These are phyloP conservation scores for Choricystis sp. DNA, from an alignment of 139 green algal genomes.

Conservation along the genomic window DNA sequence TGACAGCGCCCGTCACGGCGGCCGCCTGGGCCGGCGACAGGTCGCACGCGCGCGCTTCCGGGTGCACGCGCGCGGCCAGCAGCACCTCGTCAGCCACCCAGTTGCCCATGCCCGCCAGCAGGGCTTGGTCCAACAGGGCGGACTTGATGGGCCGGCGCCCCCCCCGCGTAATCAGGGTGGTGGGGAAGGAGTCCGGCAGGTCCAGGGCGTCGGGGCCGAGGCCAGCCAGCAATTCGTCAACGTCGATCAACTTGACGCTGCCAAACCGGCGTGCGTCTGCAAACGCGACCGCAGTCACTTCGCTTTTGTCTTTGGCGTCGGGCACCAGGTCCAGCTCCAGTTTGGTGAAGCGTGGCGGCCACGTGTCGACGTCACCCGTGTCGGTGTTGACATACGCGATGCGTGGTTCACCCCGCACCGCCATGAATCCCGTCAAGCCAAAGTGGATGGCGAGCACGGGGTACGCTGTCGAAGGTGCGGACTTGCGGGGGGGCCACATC, in stretches of 20 bases:
- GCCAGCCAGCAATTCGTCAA: too few relatives aligned
- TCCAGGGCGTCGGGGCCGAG: too few relatives aligned
- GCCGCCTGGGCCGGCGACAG: constrained; percentile 15
- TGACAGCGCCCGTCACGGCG: constrained; percentile 4
- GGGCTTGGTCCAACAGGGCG: constrained; percentile 57
- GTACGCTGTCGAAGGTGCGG: too few relatives aligned
- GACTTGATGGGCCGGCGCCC: constrained; percentile 43
- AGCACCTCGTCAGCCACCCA: constrained; percentile 86
- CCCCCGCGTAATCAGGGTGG: too few relatives aligned
- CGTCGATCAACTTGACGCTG: constrained; percentile 10
- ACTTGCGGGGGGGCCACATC: too few relatives aligned
- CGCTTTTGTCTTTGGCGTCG: constrained; percentile 4
- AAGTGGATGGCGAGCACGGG: constrained; percentile 50
- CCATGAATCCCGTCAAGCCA: constrained; percentile 59
- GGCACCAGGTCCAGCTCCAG: constrained; percentile 38
- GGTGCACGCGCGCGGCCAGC: constrained; percentile 54
- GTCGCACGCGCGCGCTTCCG: constrained; percentile 33
- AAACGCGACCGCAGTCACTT: constrained; percentile 44
- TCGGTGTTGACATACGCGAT: not conserved
- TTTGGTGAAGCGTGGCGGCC: constrained; percentile 24
- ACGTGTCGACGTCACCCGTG: constrained; percentile 6
- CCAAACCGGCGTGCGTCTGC: constrained; percentile 55
- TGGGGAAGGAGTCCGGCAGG: too few relatives aligned
- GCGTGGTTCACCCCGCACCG: constrained; percentile 22
- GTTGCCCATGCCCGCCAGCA: constrained; percentile 70